These are phyloP conservation scores for Flaveria trinervia DNA, from an alignment of 129 eudicot genomes.

Conservation along the genomic window DNA sequence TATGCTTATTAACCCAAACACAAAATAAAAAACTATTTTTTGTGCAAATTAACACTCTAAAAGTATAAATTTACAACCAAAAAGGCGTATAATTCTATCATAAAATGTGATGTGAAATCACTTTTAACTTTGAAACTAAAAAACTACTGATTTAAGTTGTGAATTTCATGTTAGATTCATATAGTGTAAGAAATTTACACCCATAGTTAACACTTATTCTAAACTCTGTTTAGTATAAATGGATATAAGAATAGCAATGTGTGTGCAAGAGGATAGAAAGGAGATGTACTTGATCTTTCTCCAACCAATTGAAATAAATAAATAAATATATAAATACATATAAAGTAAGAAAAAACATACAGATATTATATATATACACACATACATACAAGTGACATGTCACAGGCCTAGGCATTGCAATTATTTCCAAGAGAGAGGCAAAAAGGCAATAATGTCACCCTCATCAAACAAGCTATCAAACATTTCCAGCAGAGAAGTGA, in stretches of 20 bases:
- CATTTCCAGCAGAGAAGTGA: constrained; percentile 8
- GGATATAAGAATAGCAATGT: not conserved
- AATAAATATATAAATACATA: not conserved
- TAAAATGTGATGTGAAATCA: too few relatives aligned
- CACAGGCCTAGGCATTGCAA: not conserved
- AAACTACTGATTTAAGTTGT: too few relatives aligned
- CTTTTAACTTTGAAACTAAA: too few relatives aligned
- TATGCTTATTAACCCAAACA: too few relatives aligned
- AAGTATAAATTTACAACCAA: too few relatives aligned
- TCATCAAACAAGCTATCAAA: not conserved
- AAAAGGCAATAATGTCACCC: not conserved
- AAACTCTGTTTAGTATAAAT: too few relatives aligned
- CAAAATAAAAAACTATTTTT: too few relatives aligned
- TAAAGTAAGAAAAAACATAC: not conserved
- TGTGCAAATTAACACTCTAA: too few relatives aligned
- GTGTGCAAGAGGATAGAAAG: not conserved
- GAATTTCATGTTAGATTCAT: too few relatives aligned
- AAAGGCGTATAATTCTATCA: too few relatives aligned
- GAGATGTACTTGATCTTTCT: not conserved
- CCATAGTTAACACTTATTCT: not conserved
- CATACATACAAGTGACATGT: not conserved
- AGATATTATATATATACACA: not conserved
- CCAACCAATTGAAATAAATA: not conserved
- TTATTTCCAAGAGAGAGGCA: not conserved
- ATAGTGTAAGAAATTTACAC: not conserved